Percentiles rank a stretch among this genome's conserved stretches.
Conservation (phyloP, 495 filamentous ascomycete genomes). For the Podospora australis region DNA sequence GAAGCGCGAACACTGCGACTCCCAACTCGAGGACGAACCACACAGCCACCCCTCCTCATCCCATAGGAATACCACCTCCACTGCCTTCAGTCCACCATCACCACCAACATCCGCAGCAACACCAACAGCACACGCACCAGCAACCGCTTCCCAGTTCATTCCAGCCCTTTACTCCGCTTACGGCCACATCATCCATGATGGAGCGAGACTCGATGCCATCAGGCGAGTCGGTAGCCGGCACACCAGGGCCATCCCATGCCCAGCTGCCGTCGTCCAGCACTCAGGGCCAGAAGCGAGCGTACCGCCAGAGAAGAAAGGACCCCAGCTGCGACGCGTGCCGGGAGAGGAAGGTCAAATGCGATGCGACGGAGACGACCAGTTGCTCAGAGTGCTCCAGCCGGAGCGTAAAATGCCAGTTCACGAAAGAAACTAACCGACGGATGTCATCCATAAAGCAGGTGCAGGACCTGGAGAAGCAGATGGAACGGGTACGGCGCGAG, state of each 20-base stretch:
- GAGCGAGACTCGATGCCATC: constrained; percentile 50
- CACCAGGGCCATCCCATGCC: constrained; percentile 41
- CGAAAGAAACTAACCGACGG: constrained; percentile 95
- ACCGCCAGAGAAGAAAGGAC: constrained; percentile 90
- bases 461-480: constrained; percentile 91
- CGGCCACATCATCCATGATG: constrained; percentile 38
- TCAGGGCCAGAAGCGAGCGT: constrained; percentile 80
- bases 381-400: constrained; percentile 95
- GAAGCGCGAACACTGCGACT: constrained; percentile 20
- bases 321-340: constrained; percentile 97
- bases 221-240: constrained; percentile 45
- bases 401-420: constrained; percentile 96
- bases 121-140: no score
- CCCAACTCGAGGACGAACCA: constrained; percentile 30
- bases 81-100: constrained; percentile 32
- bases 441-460: constrained; percentile 99
- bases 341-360: constrained; percentile 98
- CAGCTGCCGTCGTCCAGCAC: constrained; percentile 36
- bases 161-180: constrained; percentile 43
- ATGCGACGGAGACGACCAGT: constrained; percentile 90
- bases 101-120: no score
- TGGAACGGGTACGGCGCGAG: constrained; percentile 66
- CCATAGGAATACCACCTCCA: constrained; percentile 39
- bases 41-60: constrained; percentile 31
- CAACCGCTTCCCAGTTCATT: constrained; percentile 20